A percentile compares a stretch with the other conserved stretches of the same genome.
phyloP scores from a whole-genome alignment of 2,329 filamentous ascomycete genomes.

The Microsporum audouinii region DNA sequence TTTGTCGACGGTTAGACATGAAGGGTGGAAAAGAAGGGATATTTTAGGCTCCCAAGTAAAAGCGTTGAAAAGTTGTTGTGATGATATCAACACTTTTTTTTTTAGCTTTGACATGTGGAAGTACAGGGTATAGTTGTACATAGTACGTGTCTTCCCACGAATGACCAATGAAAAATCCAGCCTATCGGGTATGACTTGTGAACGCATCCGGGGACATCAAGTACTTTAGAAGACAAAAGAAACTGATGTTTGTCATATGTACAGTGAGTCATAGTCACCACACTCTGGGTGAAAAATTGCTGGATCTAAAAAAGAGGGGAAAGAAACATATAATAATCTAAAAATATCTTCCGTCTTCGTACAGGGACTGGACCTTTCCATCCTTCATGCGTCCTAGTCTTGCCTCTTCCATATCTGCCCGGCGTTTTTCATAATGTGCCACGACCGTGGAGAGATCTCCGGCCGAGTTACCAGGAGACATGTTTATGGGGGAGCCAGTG shows the following conservation, averaged over 20 bases:
- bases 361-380: constrained; percentile 34
- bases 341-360: constrained; percentile 28
- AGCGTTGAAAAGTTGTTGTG: background rate
- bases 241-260: constrained; percentile 1
- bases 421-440: constrained; percentile 50
- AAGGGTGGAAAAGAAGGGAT: background rate
- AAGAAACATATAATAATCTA: constrained; percentile 9
- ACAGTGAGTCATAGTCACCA: constrained; percentile 4
- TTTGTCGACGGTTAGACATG: background rate
- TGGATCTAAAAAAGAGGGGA: background rate
- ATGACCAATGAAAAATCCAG: background rate
- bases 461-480: constrained; percentile 47
- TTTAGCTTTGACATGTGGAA: background rate
- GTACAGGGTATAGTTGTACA: background rate
- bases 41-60: background rate
- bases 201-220: background rate
- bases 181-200: background rate
- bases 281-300: background rate
- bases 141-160: constrained; percentile 1
- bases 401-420: constrained; percentile 45
- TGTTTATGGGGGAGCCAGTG: constrained; percentile 51
- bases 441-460: constrained; percentile 50
- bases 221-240: background rate
- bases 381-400: constrained; percentile 39
- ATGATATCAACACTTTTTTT: background rate